Evolutionary conservation across 2,329 filamentous ascomycete genomes (phyloP), one percentile per base, ranked within the genome.

Genomic region (Colletotrichum salicis): DNA sequence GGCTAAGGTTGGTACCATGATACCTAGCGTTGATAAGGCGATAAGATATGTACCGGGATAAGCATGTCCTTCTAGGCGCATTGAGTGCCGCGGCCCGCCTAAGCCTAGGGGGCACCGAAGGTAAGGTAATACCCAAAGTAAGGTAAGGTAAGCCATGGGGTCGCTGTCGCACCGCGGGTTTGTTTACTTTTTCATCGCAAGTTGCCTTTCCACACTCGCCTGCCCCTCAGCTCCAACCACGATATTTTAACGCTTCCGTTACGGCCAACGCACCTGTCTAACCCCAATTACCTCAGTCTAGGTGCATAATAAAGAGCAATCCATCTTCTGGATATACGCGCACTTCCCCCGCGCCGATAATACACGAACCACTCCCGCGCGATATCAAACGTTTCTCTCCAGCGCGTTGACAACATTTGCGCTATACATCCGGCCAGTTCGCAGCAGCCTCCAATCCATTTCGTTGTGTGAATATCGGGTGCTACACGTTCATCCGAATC

Each of bases 391-490:
- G 19, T 62, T 52, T 22, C 24, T 48, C 15, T 22, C 41, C 7
- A 19, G 27, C 41, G 45, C 45, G 29, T 52, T 31, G n/a, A 6
- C 12, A 19, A 37, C n/a, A 19, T 37, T 5, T 27, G 29, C 31
- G 24, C 22, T 63, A n/a, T 31, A 31, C 5, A 54, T 3, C 13
- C 35, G 13, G 60, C 45, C 29, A 1, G n/a, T 24, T 35, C 27
- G 22, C 24, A 31, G 10, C 35, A n/a, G 12, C 31, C n/a, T 35
- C 10, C 31, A 27, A 22, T 27, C 10, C 31, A 62, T 13, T 22
- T 54, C 15, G 35, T 56, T 35, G 56, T 45, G 64, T 74, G 68
- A 64, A 82, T 82, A 81, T 77, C 78, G 55, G 76, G 75, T 63
- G 71, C 74, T 51, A 78, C 77, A 71, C 72, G 64, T 29, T 75